A percentile compares a stretch with the other conserved stretches of the same genome.
phyloP scores from a whole-genome alignment of 306 rosid species.

The Cicer arietinum region DNA sequence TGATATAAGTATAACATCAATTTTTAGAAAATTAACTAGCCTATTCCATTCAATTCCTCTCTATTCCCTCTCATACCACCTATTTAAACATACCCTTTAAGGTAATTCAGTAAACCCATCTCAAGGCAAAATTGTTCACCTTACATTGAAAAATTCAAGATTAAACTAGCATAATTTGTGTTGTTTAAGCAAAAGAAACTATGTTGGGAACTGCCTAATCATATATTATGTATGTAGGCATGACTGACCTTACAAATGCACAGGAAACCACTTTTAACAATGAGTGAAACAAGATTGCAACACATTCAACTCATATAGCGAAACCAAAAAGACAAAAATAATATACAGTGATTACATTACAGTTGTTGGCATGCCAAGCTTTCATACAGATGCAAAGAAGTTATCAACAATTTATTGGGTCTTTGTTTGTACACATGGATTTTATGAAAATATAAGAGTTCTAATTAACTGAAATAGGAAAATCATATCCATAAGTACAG shows the following conservation, averaged over 20 bases:
- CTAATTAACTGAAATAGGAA: not conserved
- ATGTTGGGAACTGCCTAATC: not conserved
- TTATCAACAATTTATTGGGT: not conserved
- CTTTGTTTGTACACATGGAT: not conserved
- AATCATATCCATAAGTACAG: conserved; percentile 7
- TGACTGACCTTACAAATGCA: conserved; percentile 25
- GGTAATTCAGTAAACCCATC: not conserved
- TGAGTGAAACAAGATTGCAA: not conserved
- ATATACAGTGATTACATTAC: not conserved
- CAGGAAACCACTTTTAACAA: not conserved
- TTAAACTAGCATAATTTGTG: not conserved
- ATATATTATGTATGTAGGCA: conserved; percentile 20
- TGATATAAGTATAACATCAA: too few relatives aligned
- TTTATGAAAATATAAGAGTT: not conserved
- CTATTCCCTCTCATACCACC: too few relatives aligned
- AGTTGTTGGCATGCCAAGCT: not conserved
- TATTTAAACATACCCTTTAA: not conserved
- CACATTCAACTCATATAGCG: not conserved
- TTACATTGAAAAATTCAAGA: not conserved
- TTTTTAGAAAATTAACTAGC: too few relatives aligned
- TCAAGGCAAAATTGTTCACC: not conserved
- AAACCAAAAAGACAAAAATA: not conserved
- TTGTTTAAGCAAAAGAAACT: not conserved
- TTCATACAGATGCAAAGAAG: not conserved
- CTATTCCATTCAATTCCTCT: too few relatives aligned